Conservation (phyloP, 345 rosid genomes). For the Gossypium arboreum region DNA sequence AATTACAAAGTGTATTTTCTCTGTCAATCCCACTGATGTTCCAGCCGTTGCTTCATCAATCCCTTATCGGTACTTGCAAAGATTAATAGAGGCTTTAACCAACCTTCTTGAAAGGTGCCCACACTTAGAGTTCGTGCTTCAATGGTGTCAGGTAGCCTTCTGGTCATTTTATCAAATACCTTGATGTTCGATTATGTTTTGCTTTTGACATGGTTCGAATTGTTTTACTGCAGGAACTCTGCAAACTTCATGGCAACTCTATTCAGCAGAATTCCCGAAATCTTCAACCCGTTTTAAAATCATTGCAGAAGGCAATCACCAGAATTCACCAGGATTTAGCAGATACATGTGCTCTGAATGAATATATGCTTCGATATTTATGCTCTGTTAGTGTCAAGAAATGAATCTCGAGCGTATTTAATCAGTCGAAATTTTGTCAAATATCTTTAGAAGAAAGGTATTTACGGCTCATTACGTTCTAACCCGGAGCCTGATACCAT, state of each 20-base stretch:
- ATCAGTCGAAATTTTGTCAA: not conserved
- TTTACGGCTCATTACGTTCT: not conserved
- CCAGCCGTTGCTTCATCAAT: constrained; percentile 65
- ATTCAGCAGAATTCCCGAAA: constrained; percentile 76
- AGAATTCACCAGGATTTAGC: constrained; percentile 87
- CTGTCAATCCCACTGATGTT: constrained; percentile 65
- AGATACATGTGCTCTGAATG: constrained; percentile 88
- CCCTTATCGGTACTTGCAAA: constrained; percentile 63
- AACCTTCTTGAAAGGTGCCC: constrained; percentile 84
- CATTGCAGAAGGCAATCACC: constrained; percentile 79
- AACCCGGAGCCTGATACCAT: not conserved
- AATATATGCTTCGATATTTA: constrained; percentile 74
- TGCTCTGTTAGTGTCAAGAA: constrained; percentile 46
- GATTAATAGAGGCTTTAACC: constrained; percentile 76
- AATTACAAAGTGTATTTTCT: constrained; percentile 73
- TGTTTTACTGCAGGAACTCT: constrained; percentile 56
- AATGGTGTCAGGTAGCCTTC: constrained; percentile 77
- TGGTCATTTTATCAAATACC: not conserved
- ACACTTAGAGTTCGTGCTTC: constrained; percentile 78
- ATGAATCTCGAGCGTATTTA: constrained; percentile 3
- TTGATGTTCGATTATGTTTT: not conserved
- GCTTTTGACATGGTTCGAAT: not conserved
- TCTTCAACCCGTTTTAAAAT: constrained; percentile 74
- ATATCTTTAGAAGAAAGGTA: not conserved
- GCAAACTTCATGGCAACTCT: constrained; percentile 75